Conservation (phyloP, 2,329 filamentous ascomycete species). For the Eutypella sp. region DNA sequence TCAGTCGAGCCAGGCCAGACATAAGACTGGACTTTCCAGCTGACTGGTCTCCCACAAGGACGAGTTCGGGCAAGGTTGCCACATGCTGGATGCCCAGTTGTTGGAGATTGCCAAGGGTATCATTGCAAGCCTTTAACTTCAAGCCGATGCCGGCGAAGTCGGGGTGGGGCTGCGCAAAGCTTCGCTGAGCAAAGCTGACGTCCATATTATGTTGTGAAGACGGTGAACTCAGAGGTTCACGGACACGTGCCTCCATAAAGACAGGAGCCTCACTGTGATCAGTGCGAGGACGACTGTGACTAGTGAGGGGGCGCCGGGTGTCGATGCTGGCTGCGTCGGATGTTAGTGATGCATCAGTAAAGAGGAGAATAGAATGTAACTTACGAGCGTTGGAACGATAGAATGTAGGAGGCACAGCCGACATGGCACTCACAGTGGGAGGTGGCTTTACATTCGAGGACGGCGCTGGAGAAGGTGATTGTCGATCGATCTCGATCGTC, state of each 20-base stretch:
- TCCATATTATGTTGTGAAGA: conserved; percentile 21
- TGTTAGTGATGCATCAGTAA: neutral
- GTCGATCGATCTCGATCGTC: neutral
- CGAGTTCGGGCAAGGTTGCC: conserved; percentile 70
- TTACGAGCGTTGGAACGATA: conserved; percentile 3
- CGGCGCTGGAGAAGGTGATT: neutral
- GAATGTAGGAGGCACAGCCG: neutral
- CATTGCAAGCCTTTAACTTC: conserved; percentile 60
- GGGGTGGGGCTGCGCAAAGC: conserved; percentile 30
- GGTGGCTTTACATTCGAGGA: neutral
- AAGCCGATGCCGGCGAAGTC: conserved; percentile 52
- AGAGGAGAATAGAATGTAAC: neutral
- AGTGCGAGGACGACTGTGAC: no score
- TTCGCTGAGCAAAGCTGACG: conserved; percentile 22
- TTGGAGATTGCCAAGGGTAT: conserved; percentile 63
- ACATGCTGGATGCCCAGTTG: conserved; percentile 68
- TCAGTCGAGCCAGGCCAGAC: conserved; percentile 51
- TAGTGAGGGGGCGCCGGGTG: conserved; percentile 12
- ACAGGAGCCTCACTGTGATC: conserved; percentile 21
- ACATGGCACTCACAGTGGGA: neutral
- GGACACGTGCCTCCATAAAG: conserved; percentile 19
- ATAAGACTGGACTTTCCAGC: conserved; percentile 68
- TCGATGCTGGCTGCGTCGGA: conserved; percentile 18
- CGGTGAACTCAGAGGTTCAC: conserved; percentile 11
- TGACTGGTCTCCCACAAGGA: conserved; percentile 79